Percentiles rank a stretch among this genome's conserved stretches.
phyloP scores from a whole-genome alignment of 1,284 basidiomycete species.

The Malassezia japonica region DNA sequence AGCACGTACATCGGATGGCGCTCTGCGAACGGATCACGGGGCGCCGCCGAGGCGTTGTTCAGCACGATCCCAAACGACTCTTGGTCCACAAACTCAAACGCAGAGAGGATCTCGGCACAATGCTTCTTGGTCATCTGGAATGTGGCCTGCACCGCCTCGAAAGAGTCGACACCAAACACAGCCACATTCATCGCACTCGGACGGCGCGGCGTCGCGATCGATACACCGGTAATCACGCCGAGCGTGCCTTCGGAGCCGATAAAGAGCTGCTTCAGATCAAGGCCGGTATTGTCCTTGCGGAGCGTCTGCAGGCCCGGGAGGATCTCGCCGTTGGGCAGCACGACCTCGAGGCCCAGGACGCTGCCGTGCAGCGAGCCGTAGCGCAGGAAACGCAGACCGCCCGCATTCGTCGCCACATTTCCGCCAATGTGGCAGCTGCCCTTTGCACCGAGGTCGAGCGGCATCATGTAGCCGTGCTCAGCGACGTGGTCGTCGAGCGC shows the following conservation, averaged over 20 bases:
- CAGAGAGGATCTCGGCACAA: constrained; percentile 89
- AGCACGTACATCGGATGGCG: constrained; percentile 59
- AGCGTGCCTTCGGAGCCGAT: constrained; percentile 95
- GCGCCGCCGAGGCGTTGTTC: constrained; percentile 54
- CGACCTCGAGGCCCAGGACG: constrained; percentile 93
- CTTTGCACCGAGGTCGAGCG: constrained; percentile 93
- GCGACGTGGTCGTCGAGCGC: constrained; percentile 75
- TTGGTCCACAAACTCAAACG: constrained; percentile 93
- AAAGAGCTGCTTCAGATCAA: constrained; percentile 96
- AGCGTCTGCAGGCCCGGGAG: constrained; percentile 51
- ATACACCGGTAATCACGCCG: constrained; percentile 87
- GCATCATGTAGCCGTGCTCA: constrained; percentile 88
- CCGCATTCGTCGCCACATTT: constrained; percentile 94
- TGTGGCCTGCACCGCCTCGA: constrained; percentile 54
- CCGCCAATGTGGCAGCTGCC: constrained; percentile 98
- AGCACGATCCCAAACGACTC: constrained; percentile 71
- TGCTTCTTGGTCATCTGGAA: constrained; percentile 58
- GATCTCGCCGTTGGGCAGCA: constrained; percentile 87
- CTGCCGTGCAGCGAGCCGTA: constrained; percentile 93
- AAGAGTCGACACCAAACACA: constrained; percentile 55
- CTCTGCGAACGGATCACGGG: constrained; percentile 39
- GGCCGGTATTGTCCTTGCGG: constrained; percentile 98
- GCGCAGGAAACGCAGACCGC: constrained; percentile 80
- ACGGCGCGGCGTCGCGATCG: constrained; percentile 83
- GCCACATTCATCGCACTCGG: constrained; percentile 58